A percentile compares a stretch with the other conserved stretches of the same genome.
phyloP scores from a whole-genome alignment of 2,329 filamentous ascomycete genomes.

The Fusarium subglutinans region DNA sequence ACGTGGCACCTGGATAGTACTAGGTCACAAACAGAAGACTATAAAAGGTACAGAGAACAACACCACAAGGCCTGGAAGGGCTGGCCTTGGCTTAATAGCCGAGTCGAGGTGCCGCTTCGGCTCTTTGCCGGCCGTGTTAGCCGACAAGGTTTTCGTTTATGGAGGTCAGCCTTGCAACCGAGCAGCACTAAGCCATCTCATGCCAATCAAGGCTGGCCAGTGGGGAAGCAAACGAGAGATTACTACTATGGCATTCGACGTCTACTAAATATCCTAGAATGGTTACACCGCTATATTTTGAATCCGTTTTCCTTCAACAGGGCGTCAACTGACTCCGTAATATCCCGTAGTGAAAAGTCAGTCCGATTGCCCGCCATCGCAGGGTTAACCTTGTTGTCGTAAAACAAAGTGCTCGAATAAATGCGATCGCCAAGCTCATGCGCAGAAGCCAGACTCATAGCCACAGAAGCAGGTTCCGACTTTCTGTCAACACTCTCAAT shows the following conservation, averaged over 20 bases:
- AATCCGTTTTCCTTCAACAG: not conserved
- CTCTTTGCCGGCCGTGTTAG: not conserved
- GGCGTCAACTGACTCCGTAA: not conserved
- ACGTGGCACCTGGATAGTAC: not conserved
- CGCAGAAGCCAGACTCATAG: not conserved
- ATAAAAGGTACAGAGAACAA: fast-evolving
- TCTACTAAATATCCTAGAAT: not conserved
- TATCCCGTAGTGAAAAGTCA: not conserved
- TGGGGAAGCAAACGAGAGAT: not conserved
- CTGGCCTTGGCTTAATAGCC: not conserved
- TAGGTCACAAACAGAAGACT: fast-evolving
- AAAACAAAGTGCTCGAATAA: not conserved
- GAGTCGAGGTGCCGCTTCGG: not conserved
- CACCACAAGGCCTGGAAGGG: fast-evolving
- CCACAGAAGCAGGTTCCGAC: not conserved
- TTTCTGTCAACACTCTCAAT: not conserved
- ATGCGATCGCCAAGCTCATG: not conserved
- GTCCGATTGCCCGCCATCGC: not conserved
- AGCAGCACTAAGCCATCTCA: too few species aligned
- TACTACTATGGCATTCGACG: not conserved
- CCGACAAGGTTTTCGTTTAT: not conserved
- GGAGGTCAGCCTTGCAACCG: not conserved
- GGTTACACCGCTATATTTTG: not conserved
- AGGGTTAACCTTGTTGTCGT: not conserved
- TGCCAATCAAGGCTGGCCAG: fast-evolving